Evolutionary conservation across 805 yeast species (phyloP).

Genomic region (Saccharomyces paradoxus): DNA sequence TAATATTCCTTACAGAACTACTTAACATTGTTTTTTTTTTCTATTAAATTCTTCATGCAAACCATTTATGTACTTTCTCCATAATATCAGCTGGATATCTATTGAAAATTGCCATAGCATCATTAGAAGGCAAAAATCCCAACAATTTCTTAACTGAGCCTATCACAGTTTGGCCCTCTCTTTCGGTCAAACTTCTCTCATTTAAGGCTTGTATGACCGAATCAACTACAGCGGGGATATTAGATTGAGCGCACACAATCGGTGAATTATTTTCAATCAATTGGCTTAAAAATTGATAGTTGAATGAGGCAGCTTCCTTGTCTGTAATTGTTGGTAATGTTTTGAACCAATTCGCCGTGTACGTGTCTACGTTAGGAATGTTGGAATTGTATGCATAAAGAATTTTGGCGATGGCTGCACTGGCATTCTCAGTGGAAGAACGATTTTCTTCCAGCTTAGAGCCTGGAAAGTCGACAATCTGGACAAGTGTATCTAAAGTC

Average conservation of each 20-base stretch:
- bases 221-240: conserved; percentile 56
- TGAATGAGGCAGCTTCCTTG: conserved; percentile 79
- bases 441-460: conserved; percentile 79
- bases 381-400: conserved; percentile 53
- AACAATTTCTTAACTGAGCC: conserved; percentile 56
- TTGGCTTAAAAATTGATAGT: conserved; percentile 66
- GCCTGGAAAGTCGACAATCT: conserved; percentile 67
- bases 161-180: conserved; percentile 59
- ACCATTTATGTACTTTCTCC: conserved; percentile 53
- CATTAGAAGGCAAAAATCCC: conserved; percentile 56
- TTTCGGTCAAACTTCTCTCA: conserved; percentile 59
- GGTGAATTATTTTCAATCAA: conserved; percentile 63
- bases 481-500: conserved; percentile 67
- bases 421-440: conserved; percentile 79
- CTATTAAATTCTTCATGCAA: conserved; percentile 27
- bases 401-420: conserved; percentile 77
- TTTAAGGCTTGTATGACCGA: conserved; percentile 65
- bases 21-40: neutral
- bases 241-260: conserved; percentile 38
- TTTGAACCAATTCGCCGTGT: conserved; percentile 68
- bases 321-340: conserved; percentile 78
- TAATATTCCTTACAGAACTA: neutral
- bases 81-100: conserved; percentile 55
- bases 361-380: conserved; percentile 54
- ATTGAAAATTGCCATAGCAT: conserved; percentile 56